Evolutionary conservation across 2,329 filamentous ascomycete species (phyloP).

Genomic region (Leptosphaerulina australis): DNA sequence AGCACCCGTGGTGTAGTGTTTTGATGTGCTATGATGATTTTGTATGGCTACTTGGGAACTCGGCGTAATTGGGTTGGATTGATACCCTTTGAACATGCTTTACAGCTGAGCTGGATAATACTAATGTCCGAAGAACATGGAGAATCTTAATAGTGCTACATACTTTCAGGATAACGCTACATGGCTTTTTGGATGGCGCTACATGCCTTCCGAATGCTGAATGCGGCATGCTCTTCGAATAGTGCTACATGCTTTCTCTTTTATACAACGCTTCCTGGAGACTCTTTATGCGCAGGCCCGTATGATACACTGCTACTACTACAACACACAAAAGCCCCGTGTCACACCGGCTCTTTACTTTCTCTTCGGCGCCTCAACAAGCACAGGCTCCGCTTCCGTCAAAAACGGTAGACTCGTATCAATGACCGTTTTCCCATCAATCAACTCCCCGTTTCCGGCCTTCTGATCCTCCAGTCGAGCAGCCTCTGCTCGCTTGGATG

Average conservation of each 20-base stretch:
- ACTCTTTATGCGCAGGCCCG: background rate
- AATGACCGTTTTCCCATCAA: constrained; percentile 59
- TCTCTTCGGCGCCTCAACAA: constrained; percentile 25
- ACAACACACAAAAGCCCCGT: background rate
- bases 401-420: constrained; percentile 39
- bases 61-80: constrained; percentile 17
- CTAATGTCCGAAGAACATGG: background rate
- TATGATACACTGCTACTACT: constrained; percentile 11
- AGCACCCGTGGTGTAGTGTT: background rate
- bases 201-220: constrained; percentile 7
- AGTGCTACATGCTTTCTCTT: constrained; percentile 4
- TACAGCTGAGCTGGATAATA: background rate
- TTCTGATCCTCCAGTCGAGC: constrained; percentile 62
- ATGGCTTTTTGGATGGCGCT: constrained; percentile 4
- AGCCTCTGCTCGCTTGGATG: constrained; percentile 61
- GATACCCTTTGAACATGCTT: constrained; percentile 22
- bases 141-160: constrained; percentile 6
- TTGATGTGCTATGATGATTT: background rate
- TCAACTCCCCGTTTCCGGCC: constrained; percentile 59
- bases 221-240: no score
- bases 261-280: background rate
- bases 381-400: constrained; percentile 25
- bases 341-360: constrained; percentile 12
- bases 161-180: constrained; percentile 4
- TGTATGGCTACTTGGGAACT: constrained; percentile 3